Conservation (phyloP, 345 rosid genomes). For the Turnera subulata region DNA sequence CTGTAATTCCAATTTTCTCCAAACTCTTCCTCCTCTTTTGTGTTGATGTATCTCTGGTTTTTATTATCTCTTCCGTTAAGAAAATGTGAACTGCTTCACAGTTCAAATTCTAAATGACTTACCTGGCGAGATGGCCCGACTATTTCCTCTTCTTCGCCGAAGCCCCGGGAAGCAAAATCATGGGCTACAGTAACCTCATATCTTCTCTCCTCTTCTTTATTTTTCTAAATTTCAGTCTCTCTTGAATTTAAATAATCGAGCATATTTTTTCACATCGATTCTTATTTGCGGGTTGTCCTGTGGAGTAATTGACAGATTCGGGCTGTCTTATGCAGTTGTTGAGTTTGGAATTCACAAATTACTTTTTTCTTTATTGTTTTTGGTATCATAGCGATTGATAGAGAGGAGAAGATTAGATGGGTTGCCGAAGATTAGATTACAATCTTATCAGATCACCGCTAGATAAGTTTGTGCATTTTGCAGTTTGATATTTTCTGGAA, state of each 20-base stretch:
- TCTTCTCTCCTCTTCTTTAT: background rate
- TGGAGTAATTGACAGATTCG: no score
- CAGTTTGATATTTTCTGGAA: no score
- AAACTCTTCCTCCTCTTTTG: background rate
- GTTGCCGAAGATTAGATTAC: no score
- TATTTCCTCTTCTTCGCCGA: conserved; percentile 94
- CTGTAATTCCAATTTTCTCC: conserved; percentile 35
- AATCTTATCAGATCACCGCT: no score
- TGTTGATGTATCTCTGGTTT: background rate
- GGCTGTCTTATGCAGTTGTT: no score
- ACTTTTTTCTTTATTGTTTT: no score
- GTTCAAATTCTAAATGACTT: conserved; percentile 97
- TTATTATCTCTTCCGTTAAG: background rate
- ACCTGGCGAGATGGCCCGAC: conserved; percentile 95
- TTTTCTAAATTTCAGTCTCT: background rate
- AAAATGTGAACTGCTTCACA: conserved; percentile 13
- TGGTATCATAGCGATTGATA: no score
- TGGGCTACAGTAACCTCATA: conserved; percentile 84
- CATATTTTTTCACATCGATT: background rate
- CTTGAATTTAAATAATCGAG: background rate
- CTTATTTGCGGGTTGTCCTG: conserved; percentile 42
- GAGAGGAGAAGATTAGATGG: no score
- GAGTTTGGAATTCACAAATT: no score
- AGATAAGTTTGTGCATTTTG: no score
- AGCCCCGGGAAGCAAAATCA: conserved; percentile 64